Evolutionary conservation across 371 early-diverging fungal species (phyloP).

Genomic region (Fennellomyces sp.): DNA sequence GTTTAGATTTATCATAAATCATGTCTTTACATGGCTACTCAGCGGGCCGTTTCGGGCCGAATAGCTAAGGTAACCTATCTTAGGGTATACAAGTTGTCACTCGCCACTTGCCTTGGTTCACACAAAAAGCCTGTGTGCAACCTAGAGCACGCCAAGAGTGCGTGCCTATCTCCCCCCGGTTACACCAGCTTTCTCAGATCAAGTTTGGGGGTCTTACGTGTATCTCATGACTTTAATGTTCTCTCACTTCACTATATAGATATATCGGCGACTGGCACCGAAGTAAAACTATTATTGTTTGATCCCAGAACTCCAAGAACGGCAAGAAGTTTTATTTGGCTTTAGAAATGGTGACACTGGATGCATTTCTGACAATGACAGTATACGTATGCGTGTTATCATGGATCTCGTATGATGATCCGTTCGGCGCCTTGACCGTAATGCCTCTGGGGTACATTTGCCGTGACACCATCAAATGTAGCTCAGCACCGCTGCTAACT

Average conservation of each 20-base stretch:
- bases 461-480: conserved; percentile 18
- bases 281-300: background rate
- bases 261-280: background rate
- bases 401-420: background rate
- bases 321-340: background rate
- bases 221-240: background rate
- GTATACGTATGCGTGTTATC: too few relatives aligned
- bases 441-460: conserved; percentile 37
- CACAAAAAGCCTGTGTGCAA: too few relatives aligned
- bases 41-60: too few relatives aligned
- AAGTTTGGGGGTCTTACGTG: too few relatives aligned
- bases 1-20: background rate
- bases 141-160: background rate
- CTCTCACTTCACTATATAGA: background rate
- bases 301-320: background rate
- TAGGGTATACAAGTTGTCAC: background rate
- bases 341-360: background rate
- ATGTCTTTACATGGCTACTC: too few relatives aligned
- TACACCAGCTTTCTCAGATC: too few relatives aligned
- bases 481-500: conserved; percentile 14
- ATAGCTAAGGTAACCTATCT: too few relatives aligned
- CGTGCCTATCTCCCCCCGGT: too few relatives aligned
- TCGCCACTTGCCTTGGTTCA: background rate
- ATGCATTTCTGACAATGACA: background rate
- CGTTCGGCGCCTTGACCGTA: conserved; percentile 16